phyloP scores from a whole-genome alignment of 345 rosid species.

The Hypericum androsaemum region DNA sequence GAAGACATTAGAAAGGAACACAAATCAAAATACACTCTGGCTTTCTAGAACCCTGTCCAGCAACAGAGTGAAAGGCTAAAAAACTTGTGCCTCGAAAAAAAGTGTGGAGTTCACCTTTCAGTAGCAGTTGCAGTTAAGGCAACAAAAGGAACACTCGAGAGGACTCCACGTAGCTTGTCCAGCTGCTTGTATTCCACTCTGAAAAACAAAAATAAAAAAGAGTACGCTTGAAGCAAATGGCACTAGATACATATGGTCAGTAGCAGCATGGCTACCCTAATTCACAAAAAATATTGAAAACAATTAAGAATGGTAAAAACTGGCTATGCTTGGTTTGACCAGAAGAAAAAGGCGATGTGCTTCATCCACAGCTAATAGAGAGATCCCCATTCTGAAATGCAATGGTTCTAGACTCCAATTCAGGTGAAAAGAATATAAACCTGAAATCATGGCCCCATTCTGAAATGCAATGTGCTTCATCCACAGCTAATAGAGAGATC shows the following conservation, averaged over 20 bases:
- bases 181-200: slow-evolving; percentile 43
- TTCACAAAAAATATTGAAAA: too few relatives aligned
- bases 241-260: too few relatives aligned
- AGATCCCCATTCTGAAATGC: slow-evolving; percentile 14
- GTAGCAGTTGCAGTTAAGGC: slow-evolving; percentile 47
- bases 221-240: not conserved
- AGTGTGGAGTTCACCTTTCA: slow-evolving; percentile 27
- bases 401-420: not conserved
- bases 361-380: slow-evolving; percentile 40
- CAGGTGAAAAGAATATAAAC: slow-evolving; percentile 10
- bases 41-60: too few relatives aligned
- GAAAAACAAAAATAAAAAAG: slow-evolving; percentile 12
- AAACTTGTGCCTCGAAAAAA: too few relatives aligned
- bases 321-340: too few relatives aligned
- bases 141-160: slow-evolving; percentile 34
- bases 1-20: too few relatives aligned
- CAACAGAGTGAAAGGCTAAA: too few relatives aligned
- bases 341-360: slow-evolving; percentile 33
- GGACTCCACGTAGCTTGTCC: slow-evolving; percentile 26
- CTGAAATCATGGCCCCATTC: slow-evolving; percentile 54
- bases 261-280: too few relatives aligned
- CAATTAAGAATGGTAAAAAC: too few relatives aligned
- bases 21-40: too few relatives aligned
- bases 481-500: slow-evolving; percentile 36
- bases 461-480: slow-evolving; percentile 47